phyloP scores from a whole-genome alignment of 2,329 filamentous ascomycete species.

The Aspergillus awamori region DNA sequence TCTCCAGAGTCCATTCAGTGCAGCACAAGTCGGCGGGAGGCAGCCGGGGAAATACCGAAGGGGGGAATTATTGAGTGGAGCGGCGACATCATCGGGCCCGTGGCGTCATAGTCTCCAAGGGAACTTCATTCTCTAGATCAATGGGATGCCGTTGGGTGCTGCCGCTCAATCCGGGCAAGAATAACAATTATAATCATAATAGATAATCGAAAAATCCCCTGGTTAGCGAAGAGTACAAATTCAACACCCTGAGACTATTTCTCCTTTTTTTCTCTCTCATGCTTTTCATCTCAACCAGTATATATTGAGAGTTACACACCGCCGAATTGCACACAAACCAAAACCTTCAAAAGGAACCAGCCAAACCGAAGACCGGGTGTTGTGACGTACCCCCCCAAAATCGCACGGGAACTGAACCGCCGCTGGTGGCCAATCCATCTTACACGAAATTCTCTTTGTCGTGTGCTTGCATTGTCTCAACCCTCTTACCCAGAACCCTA shows the following conservation, averaged over 20 bases:
- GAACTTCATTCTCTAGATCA: slow-evolving; percentile 10
- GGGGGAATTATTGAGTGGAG: slow-evolving; percentile 9
- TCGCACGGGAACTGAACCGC: background rate
- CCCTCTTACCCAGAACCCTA: background rate
- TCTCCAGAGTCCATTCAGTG: too few relatives aligned
- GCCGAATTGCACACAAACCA: background rate
- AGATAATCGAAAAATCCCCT: background rate
- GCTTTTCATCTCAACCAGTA: background rate
- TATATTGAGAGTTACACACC: background rate
- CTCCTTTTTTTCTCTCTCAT: background rate
- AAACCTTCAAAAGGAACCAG: background rate
- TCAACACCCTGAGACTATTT: background rate
- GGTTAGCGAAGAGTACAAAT: background rate
- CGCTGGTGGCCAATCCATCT: slow-evolving; percentile 5
- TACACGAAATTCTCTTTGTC: background rate
- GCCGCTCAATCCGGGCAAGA: too few relatives aligned
- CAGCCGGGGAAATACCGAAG: slow-evolving; percentile 6
- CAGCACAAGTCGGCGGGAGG: background rate
- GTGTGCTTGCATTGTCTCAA: slow-evolving; percentile 3
- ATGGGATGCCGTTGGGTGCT: too few relatives aligned
- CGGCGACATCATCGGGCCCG: slow-evolving; percentile 14
- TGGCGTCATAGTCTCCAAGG: slow-evolving; percentile 14
- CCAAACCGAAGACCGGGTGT: background rate
- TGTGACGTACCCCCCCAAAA: slow-evolving; percentile 4
- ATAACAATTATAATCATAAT: background rate